Percentiles rank a stretch among this genome's conserved stretches.
phyloP scores from a whole-genome alignment of 2,329 filamentous ascomycete genomes.

The Colletotrichum tanaceti region DNA sequence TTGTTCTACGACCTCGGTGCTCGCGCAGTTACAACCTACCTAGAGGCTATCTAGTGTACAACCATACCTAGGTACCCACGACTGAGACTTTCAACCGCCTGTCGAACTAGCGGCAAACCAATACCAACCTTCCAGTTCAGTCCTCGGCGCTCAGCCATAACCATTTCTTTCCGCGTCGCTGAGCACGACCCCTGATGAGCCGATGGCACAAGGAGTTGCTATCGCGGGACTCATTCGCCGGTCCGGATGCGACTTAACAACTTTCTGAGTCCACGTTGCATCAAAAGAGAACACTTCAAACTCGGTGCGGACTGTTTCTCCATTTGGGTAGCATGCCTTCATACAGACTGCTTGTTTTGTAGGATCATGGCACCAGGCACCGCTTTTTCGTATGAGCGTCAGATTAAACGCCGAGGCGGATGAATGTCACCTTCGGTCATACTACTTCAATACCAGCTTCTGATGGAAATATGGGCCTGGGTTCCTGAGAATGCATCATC shows the following conservation, averaged over 20 bases:
- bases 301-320: background rate
- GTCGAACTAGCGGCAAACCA: constrained; percentile 6
- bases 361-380: background rate
- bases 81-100: background rate
- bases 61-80: constrained; percentile 18
- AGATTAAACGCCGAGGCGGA: background rate
- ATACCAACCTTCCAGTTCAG: background rate
- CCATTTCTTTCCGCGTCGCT: background rate
- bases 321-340: background rate
- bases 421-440: background rate
- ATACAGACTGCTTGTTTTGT: background rate
- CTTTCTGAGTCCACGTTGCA: background rate
- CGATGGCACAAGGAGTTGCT: background rate
- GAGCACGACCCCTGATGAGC: background rate
- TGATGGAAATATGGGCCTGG: background rate
- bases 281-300: background rate
- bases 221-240: background rate
- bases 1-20: constrained; percentile 18
- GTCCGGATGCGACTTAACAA: background rate
- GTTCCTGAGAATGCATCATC: background rate
- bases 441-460: too few species aligned
- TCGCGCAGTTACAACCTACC: too few species aligned
- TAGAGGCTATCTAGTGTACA: too few species aligned
- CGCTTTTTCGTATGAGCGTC: background rate
- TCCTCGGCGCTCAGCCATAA: constrained; percentile 6